Evolutionary conservation across 2,329 filamentous ascomycete genomes (phyloP), one percentile per base, ranked within the genome.

Genomic region (Incumbomyces lentus): DNA sequence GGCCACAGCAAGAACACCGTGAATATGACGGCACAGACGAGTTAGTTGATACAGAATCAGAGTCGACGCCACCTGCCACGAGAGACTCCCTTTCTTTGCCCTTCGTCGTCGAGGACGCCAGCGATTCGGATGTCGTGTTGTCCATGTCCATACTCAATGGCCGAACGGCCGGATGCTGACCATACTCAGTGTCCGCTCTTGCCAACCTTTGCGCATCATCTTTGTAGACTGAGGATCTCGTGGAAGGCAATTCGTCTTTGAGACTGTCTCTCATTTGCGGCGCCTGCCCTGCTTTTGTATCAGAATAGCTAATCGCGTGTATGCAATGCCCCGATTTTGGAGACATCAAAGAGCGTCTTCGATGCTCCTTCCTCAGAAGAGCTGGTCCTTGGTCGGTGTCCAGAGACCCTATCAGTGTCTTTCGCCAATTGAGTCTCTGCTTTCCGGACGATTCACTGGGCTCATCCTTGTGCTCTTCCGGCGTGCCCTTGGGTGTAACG

Each of bases 1-100:
- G 54, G n/a, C 55, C 55, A 44, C 55, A 57, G 34, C 55, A 57
- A n/a, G 48, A 16, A 35, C 55, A 57, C 17, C 53, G 50, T 31
- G 44, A 35, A 36, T 57, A 57, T 14, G 52, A 32, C 18, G 38
- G 45, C 16, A 38, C 22, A 7, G 26, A 32, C 18, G 45, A 36
- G 8, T 18, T 31, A 10, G 36, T 19, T 8, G 39, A 48, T 19
- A 29, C 12, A 2, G 34, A 11, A 29, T 40, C 33, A 12, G 33
- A 16, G 30, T 40, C 26, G 14, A 19, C 18, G 14, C 18, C 52
- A 2, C 49, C 48, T 10, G 40, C 45, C 17, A 47, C 47, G 30
- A 44, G 18, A 16, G 49, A 47, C 16, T 54, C 50, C 39, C 49
- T 56, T 39, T 52, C 48, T 40, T 56, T 56, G 29, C 54, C 54